Evolutionary conservation across 2,329 filamentous ascomycete genomes (phyloP).

Genomic region (Aspergillus latus): DNA sequence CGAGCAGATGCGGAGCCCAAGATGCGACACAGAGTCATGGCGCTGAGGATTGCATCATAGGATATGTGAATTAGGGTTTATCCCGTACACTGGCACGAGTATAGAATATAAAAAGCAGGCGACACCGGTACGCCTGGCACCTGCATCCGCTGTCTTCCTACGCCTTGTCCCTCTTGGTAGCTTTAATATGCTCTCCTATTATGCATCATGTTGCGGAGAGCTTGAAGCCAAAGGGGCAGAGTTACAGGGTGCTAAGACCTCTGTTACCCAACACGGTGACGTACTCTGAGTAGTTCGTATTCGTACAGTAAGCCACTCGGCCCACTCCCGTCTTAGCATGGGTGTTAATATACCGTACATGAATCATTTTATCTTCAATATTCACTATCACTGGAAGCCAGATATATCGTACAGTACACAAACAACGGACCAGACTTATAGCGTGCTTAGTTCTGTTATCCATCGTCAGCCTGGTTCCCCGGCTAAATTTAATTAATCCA

Average conservation of each 20-base stretch:
- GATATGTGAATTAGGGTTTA: no score
- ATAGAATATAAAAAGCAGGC: no score
- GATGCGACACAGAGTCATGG: no score
- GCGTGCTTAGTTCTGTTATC: neutral
- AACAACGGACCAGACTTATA: neutral
- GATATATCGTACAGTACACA: neutral
- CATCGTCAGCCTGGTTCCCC: no score
- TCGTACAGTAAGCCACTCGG: neutral
- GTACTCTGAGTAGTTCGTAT: neutral
- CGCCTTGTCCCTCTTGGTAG: neutral
- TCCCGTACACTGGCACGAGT: no score
- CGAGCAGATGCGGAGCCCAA: no score
- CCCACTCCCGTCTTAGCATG: neutral
- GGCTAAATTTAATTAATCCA: neutral
- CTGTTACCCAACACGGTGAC: no score
- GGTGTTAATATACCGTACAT: neutral
- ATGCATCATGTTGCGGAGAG: slow-evolving; percentile 1
- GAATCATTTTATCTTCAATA: neutral
- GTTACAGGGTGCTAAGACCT: neutral
- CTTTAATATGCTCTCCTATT: neutral
- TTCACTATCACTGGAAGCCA: neutral
- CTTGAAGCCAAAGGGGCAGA: neutral
- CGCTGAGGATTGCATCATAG: no score
- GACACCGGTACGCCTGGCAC: neutral
- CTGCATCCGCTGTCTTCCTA: neutral